phyloP scores from a whole-genome alignment of 306 rosid species.

The Glycine soja region DNA sequence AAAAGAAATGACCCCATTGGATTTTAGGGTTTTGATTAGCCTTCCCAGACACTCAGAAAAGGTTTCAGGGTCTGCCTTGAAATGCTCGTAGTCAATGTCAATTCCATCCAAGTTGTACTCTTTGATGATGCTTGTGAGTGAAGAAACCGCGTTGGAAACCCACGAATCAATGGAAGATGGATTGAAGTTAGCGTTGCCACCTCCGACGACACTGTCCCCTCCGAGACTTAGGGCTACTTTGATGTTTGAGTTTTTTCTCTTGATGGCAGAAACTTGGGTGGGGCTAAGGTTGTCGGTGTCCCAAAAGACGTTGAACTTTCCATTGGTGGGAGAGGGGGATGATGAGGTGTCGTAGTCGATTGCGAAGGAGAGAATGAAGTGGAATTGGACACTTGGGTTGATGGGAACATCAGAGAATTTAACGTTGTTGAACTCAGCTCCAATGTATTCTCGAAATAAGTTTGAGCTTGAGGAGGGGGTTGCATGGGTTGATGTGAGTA shows the following conservation, averaged over 20 bases:
- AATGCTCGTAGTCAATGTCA: conserved; percentile 82
- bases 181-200: conserved; percentile 49
- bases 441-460: conserved; percentile 79
- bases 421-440: conserved; percentile 73
- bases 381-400: conserved; percentile 65
- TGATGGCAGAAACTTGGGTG: conserved; percentile 69
- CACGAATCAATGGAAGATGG: conserved; percentile 75
- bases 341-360: conserved; percentile 73
- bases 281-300: conserved; percentile 69
- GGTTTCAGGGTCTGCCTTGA: conserved; percentile 61
- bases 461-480: conserved; percentile 42
- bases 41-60: conserved; percentile 72
- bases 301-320: conserved; percentile 77
- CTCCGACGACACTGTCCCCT: conserved; percentile 58
- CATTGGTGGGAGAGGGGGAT: conserved; percentile 69
- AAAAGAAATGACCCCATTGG: conserved; percentile 58
- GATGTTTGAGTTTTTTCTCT: conserved; percentile 63
- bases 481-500: too few species aligned
- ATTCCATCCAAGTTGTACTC: conserved; percentile 70
- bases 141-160: conserved; percentile 80
- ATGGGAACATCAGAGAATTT: conserved; percentile 74
- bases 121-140: conserved; percentile 73
- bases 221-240: conserved; percentile 79
- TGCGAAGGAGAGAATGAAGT: conserved; percentile 83
- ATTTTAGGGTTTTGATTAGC: conserved; percentile 63